These are phyloP conservation scores for Cornus suecica DNA, from an alignment of 148 eudicot genomes.

Conservation along the genomic window DNA sequence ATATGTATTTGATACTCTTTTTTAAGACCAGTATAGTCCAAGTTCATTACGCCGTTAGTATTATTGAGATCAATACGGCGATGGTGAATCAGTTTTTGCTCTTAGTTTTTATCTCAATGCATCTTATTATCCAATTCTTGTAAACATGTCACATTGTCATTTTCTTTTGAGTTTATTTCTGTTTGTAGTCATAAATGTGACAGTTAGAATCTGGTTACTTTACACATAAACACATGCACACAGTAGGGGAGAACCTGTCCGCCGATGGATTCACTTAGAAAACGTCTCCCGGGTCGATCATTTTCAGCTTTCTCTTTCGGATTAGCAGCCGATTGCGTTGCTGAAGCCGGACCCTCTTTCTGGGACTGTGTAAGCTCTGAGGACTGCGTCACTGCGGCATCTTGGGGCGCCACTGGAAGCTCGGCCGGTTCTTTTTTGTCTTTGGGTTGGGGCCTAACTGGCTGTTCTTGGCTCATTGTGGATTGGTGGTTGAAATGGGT, in stretches of 20 bases:
- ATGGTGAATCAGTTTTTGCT: too few species aligned
- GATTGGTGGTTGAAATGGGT: background rate
- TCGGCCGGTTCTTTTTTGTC: slow-evolving; percentile 9
- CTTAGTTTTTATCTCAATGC: too few species aligned
- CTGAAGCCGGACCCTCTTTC: background rate
- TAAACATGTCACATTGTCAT: too few species aligned
- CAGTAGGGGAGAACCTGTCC: background rate
- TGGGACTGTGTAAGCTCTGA: background rate
- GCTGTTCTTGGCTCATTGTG: slow-evolving; percentile 32
- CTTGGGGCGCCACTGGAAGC: slow-evolving; percentile 2
- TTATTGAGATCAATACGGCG: too few species aligned
- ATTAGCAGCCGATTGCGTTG: background rate
- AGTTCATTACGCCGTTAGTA: too few species aligned
- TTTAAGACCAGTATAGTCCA: too few species aligned
- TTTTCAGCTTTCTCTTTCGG: background rate
- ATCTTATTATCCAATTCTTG: too few species aligned
- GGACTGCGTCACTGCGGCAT: slow-evolving; percentile 4
- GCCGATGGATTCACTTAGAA: background rate
- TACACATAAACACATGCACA: background rate
- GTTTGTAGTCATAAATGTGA: background rate
- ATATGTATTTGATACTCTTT: too few species aligned
- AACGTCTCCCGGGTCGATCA: background rate
- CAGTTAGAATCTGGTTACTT: too few species aligned
- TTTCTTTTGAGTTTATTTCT: too few species aligned
- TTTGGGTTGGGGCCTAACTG: background rate